Evolutionary conservation across 2,329 filamentous ascomycete genomes (phyloP), one percentile per base, ranked within the genome.

Genomic region (Clonostachys rosea): DNA sequence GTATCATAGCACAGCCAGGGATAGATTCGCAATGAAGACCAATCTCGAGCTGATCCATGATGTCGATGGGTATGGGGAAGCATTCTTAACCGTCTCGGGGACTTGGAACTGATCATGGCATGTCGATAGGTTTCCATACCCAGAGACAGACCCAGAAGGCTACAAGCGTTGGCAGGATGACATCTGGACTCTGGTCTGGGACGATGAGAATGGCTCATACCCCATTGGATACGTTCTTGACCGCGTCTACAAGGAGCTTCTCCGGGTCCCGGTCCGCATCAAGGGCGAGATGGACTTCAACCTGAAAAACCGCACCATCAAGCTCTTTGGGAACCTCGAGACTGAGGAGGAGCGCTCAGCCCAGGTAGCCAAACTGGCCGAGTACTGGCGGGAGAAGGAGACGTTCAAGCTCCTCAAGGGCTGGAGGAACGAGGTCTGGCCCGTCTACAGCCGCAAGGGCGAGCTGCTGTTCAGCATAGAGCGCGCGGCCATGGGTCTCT

Each of bases 361-460:
- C 6, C 67, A 70, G 24, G 70, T 79, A 14, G 70, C 69, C 5
- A 67, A 71, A 41, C 84, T 91, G 5, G 75, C 85, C 35, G 61
- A 72, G 2, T 79, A 86, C 54, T 89, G 91, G 76, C 83, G 85
- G 16, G 70, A 79, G n/a, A 76, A 79, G n/a, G 71, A 77, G 7
- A 81, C 79, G 2, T 97, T 97, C 62, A 72, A 80, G 37, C 74
- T 95, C 1, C 75, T 97, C 14, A 72, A 73, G 16, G 87, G 87
- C 49, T 96, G 91, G 91, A 79, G 90, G 40, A 71, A 89, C 58
- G 91, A 96, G 66, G 68, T 83, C 14, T 95, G 90, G 71, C 85
- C 89, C 0, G 81, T 95, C 8, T 94, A 90, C 58, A 80, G 78
- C 1, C 78, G 76, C 13, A 77, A 78, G 34, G 74, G 77, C 34